These are phyloP conservation scores for Beauveria sp. DNA, from an alignment of 2,329 filamentous ascomycete species.

Conservation along the genomic window DNA sequence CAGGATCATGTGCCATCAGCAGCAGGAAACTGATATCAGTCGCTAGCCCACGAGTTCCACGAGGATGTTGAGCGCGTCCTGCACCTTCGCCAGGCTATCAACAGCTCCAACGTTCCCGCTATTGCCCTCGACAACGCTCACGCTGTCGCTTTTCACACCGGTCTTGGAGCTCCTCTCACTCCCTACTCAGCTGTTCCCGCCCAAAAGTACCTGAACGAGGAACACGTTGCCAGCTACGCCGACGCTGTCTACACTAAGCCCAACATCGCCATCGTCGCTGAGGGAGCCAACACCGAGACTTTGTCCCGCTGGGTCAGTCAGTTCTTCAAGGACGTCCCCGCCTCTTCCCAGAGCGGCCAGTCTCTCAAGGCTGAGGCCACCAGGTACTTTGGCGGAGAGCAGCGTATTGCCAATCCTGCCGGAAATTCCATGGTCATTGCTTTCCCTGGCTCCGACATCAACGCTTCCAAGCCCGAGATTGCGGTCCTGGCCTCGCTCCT, in stretches of 20 bases:
- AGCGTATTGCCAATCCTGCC: constrained; percentile 68
- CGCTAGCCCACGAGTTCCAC: constrained; percentile 74
- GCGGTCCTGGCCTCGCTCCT: constrained; percentile 82
- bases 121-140: constrained; percentile 84
- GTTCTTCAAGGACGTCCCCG: constrained; percentile 73
- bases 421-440: constrained; percentile 83
- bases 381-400: constrained; percentile 94
- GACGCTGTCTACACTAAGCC: constrained; percentile 75
- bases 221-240: constrained; percentile 68
- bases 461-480: constrained; percentile 81
- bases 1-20: constrained; percentile 3
- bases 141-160: constrained; percentile 82
- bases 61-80: constrained; percentile 79
- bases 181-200: constrained; percentile 65
- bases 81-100: constrained; percentile 66
- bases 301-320: constrained; percentile 85
- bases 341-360: constrained; percentile 43
- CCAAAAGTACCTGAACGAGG: constrained; percentile 72
- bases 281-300: constrained; percentile 69
- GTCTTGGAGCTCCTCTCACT: constrained; percentile 73
- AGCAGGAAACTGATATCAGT: constrained; percentile 13
- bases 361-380: constrained; percentile 53
- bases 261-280: constrained; percentile 87
- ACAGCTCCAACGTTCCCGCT: constrained; percentile 53
- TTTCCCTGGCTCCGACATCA: constrained; percentile 82